Evolutionary conservation across 129 eudicot genomes (phyloP).

Genomic region (Flaveria linearis): DNA sequence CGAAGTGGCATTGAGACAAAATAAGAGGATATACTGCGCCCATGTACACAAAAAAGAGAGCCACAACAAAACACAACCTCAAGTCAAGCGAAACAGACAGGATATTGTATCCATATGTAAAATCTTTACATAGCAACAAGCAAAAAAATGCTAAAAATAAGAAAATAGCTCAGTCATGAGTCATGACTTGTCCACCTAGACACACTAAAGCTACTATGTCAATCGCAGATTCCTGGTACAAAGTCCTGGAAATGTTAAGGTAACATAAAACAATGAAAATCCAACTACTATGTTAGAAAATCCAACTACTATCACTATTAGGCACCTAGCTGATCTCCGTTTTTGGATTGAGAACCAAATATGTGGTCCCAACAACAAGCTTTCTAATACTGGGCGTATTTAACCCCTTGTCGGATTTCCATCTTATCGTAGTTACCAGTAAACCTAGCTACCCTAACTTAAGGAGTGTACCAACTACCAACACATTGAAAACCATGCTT

Average conservation of each 20-base stretch:
- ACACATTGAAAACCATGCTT: slow-evolving; percentile 3
- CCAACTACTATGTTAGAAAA: not conserved
- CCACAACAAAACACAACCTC: slow-evolving; percentile 11
- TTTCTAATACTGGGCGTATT: not conserved
- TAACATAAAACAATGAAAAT: slow-evolving; percentile 8
- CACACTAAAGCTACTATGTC: slow-evolving; percentile 1
- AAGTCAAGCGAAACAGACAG: slow-evolving; percentile 15
- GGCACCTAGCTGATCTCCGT: not conserved
- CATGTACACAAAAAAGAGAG: slow-evolving; percentile 5
- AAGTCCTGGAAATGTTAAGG: slow-evolving; percentile 6
- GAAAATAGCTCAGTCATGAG: not conserved
- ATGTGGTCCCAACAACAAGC: slow-evolving; percentile 8
- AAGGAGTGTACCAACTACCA: not conserved
- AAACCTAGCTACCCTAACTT: slow-evolving; percentile 3
- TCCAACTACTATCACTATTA: not conserved
- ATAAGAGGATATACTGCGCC: slow-evolving; percentile 6
- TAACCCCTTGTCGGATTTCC: not conserved
- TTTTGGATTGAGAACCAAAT: slow-evolving; percentile 16
- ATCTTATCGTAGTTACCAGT: slow-evolving; percentile 6
- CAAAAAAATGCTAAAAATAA: not conserved
- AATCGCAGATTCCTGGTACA: slow-evolving; percentile 12
- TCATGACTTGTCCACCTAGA: slow-evolving; percentile 9
- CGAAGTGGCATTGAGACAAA: not conserved
- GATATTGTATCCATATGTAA: slow-evolving; percentile 9
- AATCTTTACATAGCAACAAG: not conserved